Conservation (phyloP, 164 flowering plant genomes). For the Vitis rupestris region DNA sequence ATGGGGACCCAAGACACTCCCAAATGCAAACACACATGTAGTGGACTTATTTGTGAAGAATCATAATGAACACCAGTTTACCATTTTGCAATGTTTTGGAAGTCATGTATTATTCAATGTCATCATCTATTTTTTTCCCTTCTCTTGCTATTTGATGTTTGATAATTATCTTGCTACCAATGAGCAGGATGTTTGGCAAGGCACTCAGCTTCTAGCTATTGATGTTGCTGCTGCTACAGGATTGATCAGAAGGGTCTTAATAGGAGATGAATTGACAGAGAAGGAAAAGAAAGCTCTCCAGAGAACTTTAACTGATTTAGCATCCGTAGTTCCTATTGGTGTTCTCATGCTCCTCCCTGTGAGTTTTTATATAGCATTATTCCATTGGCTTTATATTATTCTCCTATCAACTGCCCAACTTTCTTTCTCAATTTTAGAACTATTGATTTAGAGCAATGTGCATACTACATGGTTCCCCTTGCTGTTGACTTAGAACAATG, state of each 20-base stretch:
- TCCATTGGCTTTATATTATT: too few relatives aligned
- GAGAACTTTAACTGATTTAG: slow-evolving; percentile 89
- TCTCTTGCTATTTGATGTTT: slow-evolving; percentile 1
- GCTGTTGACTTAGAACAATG: background rate
- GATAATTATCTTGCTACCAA: slow-evolving; percentile 7
- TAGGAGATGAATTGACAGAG: slow-evolving; percentile 86
- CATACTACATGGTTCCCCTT: background rate
- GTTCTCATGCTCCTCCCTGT: slow-evolving; percentile 98
- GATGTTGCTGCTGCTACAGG: slow-evolving; percentile 83
- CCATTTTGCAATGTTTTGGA: too few relatives aligned
- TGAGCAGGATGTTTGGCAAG: slow-evolving; percentile 94
- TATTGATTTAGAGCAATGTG: too few relatives aligned
- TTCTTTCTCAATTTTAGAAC: too few relatives aligned
- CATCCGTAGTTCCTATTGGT: slow-evolving; percentile 96
- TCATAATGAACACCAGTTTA: too few relatives aligned
- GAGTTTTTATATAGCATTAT: slow-evolving; percentile 27
- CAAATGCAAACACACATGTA: too few relatives aligned
- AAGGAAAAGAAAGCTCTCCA: slow-evolving; percentile 80
- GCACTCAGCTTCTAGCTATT: slow-evolving; percentile 92
- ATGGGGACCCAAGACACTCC: too few relatives aligned
- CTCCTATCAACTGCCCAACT: too few relatives aligned
- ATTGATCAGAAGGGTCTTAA: slow-evolving; percentile 62
- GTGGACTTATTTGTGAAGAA: too few relatives aligned
- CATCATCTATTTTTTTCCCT: background rate
- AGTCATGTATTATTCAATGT: background rate